These are phyloP conservation scores for Centrapalus pauciflorus DNA, from an alignment of 129 eudicot species.

Conservation along the genomic window DNA sequence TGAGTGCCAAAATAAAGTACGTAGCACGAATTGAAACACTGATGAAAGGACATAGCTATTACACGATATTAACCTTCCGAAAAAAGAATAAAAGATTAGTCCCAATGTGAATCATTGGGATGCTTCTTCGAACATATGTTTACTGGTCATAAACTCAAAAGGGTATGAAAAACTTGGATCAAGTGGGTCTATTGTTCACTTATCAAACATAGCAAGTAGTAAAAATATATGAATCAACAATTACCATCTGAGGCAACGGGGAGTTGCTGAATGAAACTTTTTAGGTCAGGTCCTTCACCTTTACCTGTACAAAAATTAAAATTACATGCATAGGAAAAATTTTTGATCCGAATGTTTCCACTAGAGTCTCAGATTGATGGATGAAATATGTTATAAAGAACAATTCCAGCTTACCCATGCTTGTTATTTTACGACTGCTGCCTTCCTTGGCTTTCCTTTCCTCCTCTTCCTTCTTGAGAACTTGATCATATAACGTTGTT, in stretches of 20 bases:
- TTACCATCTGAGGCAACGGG: slow-evolving; percentile 65
- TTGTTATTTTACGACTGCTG: slow-evolving; percentile 30
- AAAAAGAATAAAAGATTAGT: not conserved
- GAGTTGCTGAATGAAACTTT: slow-evolving; percentile 76
- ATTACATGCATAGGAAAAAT: not conserved
- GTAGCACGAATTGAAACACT: no score
- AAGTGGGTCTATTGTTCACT: not conserved
- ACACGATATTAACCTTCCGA: not conserved
- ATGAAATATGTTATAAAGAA: not conserved
- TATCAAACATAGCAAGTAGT: not conserved
- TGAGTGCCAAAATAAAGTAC: no score
- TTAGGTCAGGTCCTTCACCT: slow-evolving; percentile 78
- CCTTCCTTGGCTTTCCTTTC: slow-evolving; percentile 76
- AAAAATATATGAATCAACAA: not conserved
- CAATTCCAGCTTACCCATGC: slow-evolving; percentile 43
- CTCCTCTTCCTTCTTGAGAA: slow-evolving; percentile 94
- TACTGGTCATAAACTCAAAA: not conserved
- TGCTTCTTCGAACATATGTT: not conserved
- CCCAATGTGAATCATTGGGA: not conserved
- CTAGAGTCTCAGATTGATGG: not conserved
- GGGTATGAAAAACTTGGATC: not conserved
- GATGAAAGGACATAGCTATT: not conserved
- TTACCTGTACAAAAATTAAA: slow-evolving; percentile 46
- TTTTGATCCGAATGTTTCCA: not conserved
- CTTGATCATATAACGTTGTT: slow-evolving; percentile 26